These are phyloP conservation scores for Picea abies DNA, from an alignment of 83 land plant species.

Conservation along the genomic window DNA sequence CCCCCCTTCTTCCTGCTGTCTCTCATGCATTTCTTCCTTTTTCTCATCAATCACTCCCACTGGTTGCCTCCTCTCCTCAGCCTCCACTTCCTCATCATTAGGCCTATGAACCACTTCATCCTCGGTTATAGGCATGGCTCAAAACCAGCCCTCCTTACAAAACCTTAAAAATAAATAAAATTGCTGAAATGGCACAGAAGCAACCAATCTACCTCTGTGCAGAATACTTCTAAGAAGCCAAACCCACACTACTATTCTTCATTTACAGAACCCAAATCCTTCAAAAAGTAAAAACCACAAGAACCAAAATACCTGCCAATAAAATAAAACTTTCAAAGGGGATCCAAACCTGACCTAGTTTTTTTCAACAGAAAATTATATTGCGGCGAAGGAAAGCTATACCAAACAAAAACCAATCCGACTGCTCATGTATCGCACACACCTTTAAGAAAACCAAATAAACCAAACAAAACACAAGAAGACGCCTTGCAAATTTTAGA, in stretches of 20 bases:
- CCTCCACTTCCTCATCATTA: neutral
- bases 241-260: neutral
- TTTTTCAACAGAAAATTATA: neutral
- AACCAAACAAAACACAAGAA: neutral
- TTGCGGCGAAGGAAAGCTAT: neutral
- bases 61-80: neutral
- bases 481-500: neutral
- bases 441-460: neutral
- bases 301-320: neutral
- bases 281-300: neutral
- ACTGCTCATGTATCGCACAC: neutral
- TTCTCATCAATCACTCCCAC: neutral
- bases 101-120: neutral
- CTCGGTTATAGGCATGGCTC: slow-evolving; percentile 1
- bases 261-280: neutral
- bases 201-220: neutral
- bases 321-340: neutral
- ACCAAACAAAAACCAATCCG: neutral
- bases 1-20: neutral
- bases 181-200: neutral
- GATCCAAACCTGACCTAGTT: neutral
- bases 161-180: neutral
- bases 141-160: neutral
- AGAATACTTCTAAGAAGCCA: neutral
- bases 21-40: neutral